phyloP scores from a whole-genome alignment of 2,329 filamentous ascomycete genomes.

The Fusarium kyushuense region DNA sequence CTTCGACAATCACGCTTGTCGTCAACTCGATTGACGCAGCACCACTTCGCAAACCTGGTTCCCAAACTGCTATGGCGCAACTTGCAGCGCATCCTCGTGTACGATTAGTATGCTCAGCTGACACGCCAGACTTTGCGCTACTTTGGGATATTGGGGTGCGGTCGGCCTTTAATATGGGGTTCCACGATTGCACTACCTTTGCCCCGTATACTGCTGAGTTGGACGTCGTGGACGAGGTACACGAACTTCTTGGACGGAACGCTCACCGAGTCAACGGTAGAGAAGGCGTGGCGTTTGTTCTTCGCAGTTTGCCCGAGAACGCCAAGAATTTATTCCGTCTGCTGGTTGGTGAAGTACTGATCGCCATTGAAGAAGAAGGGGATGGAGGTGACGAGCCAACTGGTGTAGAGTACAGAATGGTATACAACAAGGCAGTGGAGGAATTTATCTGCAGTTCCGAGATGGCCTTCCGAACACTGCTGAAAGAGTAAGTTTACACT shows the following conservation, averaged over 20 bases:
- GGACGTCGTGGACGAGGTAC: slow-evolving; percentile 90
- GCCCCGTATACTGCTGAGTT: slow-evolving; percentile 77
- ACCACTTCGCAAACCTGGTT: slow-evolving; percentile 76
- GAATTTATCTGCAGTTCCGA: slow-evolving; percentile 98
- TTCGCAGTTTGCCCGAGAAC: slow-evolving; percentile 91
- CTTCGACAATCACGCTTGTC: slow-evolving; percentile 71
- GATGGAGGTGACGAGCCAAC: slow-evolving; percentile 64
- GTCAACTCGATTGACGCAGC: slow-evolving; percentile 89
- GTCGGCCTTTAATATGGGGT: slow-evolving; percentile 85
- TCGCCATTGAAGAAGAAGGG: slow-evolving; percentile 73
- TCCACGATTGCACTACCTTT: slow-evolving; percentile 96
- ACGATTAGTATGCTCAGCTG: slow-evolving; percentile 81
- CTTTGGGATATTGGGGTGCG: slow-evolving; percentile 92
- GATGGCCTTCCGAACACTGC: slow-evolving; percentile 90
- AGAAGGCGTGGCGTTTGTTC: slow-evolving; percentile 90
- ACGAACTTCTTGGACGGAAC: slow-evolving; percentile 85
- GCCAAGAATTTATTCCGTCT: slow-evolving; percentile 88
- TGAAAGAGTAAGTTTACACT: slow-evolving; percentile 79
- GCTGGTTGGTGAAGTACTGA: slow-evolving; percentile 85
- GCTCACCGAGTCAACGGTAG: slow-evolving; percentile 85
- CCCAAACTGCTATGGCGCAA: slow-evolving; percentile 79
- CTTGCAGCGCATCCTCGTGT: slow-evolving; percentile 80
- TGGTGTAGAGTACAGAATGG: slow-evolving; percentile 87
- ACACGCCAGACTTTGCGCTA: slow-evolving; percentile 87
- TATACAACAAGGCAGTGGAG: slow-evolving; percentile 96